Percentiles rank a stretch among this genome's conserved stretches.
These are phyloP conservation scores for Neofusicoccum cordaticola DNA, from an alignment of 2,329 filamentous ascomycete genomes.

Conservation along the genomic window DNA sequence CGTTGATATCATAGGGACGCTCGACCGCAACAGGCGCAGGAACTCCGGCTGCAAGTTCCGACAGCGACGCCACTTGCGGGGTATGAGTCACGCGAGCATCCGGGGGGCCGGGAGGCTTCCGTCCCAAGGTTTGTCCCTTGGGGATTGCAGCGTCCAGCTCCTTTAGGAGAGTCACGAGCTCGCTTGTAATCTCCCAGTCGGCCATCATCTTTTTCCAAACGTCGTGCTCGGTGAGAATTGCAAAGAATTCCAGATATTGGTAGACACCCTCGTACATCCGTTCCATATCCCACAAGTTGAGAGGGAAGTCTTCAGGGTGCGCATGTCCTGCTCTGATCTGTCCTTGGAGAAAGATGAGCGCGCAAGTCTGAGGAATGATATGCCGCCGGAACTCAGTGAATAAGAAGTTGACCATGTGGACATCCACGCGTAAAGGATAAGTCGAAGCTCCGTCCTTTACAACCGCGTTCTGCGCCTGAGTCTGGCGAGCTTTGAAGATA, in stretches of 20 bases:
- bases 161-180: conserved; percentile 81
- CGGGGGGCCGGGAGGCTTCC: conserved; percentile 51
- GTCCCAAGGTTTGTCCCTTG: conserved; percentile 56
- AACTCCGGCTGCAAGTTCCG: conserved; percentile 29
- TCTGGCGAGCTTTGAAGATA: conserved; percentile 68
- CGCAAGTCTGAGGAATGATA: conserved; percentile 89
- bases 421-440: conserved; percentile 48
- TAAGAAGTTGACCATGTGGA: conserved; percentile 77
- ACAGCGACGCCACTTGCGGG: conserved; percentile 29
- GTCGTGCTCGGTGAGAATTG: conserved; percentile 79
- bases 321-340: conserved; percentile 77
- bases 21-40: conserved; percentile 53
- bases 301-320: conserved; percentile 81
- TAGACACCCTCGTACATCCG: conserved; percentile 91
- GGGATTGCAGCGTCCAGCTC: conserved; percentile 85
- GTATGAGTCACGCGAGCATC: conserved; percentile 25
- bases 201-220: conserved; percentile 82
- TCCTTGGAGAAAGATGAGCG: conserved; percentile 89
- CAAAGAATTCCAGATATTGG: conserved; percentile 91
- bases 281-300: conserved; percentile 97
- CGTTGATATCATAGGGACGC: conserved; percentile 59
- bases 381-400: conserved; percentile 89
- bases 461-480: conserved; percentile 28
- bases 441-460: conserved; percentile 21
- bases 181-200: conserved; percentile 87